Percentiles rank a stretch among this genome's conserved stretches.
Conservation (phyloP, 768 basidiomycete genomes). For the Megacollybia marginata region DNA sequence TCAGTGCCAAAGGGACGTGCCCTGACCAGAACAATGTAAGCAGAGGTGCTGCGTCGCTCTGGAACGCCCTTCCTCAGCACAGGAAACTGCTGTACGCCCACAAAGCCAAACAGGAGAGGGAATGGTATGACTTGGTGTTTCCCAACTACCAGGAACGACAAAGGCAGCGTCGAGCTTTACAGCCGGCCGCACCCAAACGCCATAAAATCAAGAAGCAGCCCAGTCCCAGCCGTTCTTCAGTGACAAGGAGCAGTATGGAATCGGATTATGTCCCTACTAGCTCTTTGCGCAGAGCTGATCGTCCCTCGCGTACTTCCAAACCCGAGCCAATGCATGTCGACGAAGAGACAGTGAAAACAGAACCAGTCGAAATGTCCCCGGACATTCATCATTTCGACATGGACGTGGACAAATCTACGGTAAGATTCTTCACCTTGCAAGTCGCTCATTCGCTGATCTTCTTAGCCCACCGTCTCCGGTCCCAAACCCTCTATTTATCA, state of each 20-base stretch:
- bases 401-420: neutral
- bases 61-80: constrained; percentile 22
- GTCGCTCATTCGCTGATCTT: neutral
- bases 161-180: neutral
- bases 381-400: neutral
- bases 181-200: too few species aligned
- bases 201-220: neutral
- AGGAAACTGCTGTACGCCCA: neutral
- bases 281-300: neutral
- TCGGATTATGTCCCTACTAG: neutral
- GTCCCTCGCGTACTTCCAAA: neutral
- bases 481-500: neutral
- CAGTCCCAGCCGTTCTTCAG: neutral
- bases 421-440: neutral
- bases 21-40: constrained; percentile 31
- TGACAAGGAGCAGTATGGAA: neutral
- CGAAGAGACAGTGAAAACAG: neutral
- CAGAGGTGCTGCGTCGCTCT: constrained; percentile 30
- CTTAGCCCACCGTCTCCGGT: neutral
- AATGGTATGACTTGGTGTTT: constrained; percentile 2
- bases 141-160: constrained; percentile 3
- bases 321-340: neutral
- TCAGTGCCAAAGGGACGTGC: constrained; percentile 23
- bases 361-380: neutral
- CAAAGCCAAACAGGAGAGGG: constrained; percentile 5